Percentiles rank a stretch among this genome's conserved stretches.
Conservation (phyloP, 495 filamentous ascomycete genomes). For the Xanthoparmelia taractica region DNA sequence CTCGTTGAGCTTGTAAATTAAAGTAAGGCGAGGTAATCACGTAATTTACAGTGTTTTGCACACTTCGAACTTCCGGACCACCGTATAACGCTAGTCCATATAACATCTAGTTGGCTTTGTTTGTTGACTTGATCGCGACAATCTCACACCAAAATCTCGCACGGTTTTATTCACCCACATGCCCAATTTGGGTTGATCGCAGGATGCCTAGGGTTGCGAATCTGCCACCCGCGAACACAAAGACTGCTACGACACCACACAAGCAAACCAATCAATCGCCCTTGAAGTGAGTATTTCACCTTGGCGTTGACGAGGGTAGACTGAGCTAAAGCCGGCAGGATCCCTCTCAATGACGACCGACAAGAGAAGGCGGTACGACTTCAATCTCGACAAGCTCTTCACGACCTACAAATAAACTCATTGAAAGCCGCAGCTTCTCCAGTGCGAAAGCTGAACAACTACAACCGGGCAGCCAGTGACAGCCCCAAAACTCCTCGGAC, state of each 20-base stretch:
- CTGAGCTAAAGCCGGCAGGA: slow-evolving; percentile 36
- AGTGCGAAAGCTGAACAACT: slow-evolving; percentile 58
- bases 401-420: slow-evolving; percentile 86
- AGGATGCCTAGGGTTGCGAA: slow-evolving; percentile 72
- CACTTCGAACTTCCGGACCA: not conserved
- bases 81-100: not conserved
- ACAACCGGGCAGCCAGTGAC: slow-evolving; percentile 55
- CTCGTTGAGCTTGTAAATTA: no score
- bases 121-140: slow-evolving; percentile 4
- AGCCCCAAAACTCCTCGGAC: slow-evolving; percentile 57
- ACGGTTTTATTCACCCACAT: not conserved
- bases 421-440: slow-evolving; percentile 87
- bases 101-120: not conserved
- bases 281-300: slow-evolving; percentile 53
- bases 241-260: slow-evolving; percentile 49
- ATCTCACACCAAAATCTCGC: not conserved
- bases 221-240: slow-evolving; percentile 42
- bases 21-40: no score
- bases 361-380: slow-evolving; percentile 83
- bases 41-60: not conserved
- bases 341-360: slow-evolving; percentile 93
- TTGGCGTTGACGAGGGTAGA: not conserved
- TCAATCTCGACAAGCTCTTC: slow-evolving; percentile 78
- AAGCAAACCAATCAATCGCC: slow-evolving; percentile 53
- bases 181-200: not conserved